Percentiles rank a stretch among this genome's conserved stretches.
These are phyloP conservation scores for Nicotiana undulata DNA, from an alignment of 257 asterid species.

Conservation along the genomic window DNA sequence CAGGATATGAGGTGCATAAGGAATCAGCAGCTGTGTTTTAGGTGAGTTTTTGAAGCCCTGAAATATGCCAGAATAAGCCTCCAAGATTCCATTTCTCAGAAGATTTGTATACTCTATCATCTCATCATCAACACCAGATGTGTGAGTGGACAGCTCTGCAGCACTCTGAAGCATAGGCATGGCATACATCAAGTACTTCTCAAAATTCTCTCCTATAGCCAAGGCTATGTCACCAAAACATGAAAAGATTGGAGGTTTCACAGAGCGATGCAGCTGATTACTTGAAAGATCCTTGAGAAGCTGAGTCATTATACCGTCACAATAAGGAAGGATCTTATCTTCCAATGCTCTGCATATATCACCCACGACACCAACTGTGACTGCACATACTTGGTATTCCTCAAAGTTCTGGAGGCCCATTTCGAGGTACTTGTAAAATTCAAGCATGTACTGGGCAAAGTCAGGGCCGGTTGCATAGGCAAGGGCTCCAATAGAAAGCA, in stretches of 20 bases:
- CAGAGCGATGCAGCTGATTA: slow-evolving; percentile 78
- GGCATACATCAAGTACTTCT: slow-evolving; percentile 76
- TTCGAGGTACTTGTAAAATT: slow-evolving; percentile 77
- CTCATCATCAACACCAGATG: slow-evolving; percentile 66
- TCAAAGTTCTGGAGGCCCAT: slow-evolving; percentile 91
- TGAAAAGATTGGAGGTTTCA: slow-evolving; percentile 81
- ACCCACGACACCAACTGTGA: slow-evolving; percentile 86
- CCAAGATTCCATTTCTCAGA: slow-evolving; percentile 67
- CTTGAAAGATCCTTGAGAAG: slow-evolving; percentile 73
- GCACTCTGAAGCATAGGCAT: slow-evolving; percentile 95
- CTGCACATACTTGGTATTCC: slow-evolving; percentile 88
- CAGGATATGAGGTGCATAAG: slow-evolving; percentile 71
- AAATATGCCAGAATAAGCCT: slow-evolving; percentile 84
- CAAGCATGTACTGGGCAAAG: slow-evolving; percentile 72
- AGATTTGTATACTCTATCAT: slow-evolving; percentile 66
- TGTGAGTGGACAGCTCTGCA: slow-evolving; percentile 68
- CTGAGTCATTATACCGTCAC: slow-evolving; percentile 84
- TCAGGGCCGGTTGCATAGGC: slow-evolving; percentile 66
- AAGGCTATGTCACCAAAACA: slow-evolving; percentile 86
- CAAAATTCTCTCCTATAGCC: slow-evolving; percentile 77
- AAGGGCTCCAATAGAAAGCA: slow-evolving; percentile 88
- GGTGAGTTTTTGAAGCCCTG: slow-evolving; percentile 84
- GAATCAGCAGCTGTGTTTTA: slow-evolving; percentile 62
- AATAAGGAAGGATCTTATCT: slow-evolving; percentile 58
- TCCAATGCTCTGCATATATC: slow-evolving; percentile 86